Evolutionary conservation across 108 stramenopile species (phyloP), one percentile per base, ranked within the genome.

Genomic region (Nitzschia sp.): DNA sequence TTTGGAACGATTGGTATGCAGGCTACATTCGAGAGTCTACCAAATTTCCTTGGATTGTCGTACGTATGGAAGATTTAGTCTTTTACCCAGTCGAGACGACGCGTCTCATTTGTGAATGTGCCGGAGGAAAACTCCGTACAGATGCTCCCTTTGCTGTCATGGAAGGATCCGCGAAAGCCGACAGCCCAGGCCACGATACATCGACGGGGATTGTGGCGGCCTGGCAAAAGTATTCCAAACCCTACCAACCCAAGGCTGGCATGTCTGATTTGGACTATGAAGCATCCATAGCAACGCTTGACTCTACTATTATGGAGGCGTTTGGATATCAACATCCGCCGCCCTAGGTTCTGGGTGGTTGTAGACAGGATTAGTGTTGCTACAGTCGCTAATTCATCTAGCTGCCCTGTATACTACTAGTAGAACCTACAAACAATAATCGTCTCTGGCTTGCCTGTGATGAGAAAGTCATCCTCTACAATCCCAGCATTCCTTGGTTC

Each of bases 1-100:
- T 91, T 63, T 91, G 80, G 81, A 88, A 88, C 64, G 89, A 90
- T 61, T 91, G 89, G 90, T 90, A 94, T 67, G 60, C 69, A 48
- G 81, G 78, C 38, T 91, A 89, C 63, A 52, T 80, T 10, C 63
- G 75, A 41, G 61, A 69, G 2, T 65, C 73, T 22, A 65, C 68
- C 1, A 34, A 1, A 34, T 88, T 86, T 76, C 87, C 87, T 19
- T 69, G 63, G 19, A 12, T 88, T 19, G 82, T 83, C 11, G 63
- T 88, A 21, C 80, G 87, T 7, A 81, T 80, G 68, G 87, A 88
- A 72, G 81, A 82, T 61, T 51, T 88, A 38, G 71, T 85, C 5
- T 91, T 86, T 63, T 80, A 80, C 65, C 82, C 76, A 12, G 57
- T 81, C 55, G 79, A 82, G 64, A 77, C 76, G 3, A 70, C 73